Evolutionary conservation across 148 eudicot genomes (phyloP).

Genomic region (Cornus florida): DNA sequence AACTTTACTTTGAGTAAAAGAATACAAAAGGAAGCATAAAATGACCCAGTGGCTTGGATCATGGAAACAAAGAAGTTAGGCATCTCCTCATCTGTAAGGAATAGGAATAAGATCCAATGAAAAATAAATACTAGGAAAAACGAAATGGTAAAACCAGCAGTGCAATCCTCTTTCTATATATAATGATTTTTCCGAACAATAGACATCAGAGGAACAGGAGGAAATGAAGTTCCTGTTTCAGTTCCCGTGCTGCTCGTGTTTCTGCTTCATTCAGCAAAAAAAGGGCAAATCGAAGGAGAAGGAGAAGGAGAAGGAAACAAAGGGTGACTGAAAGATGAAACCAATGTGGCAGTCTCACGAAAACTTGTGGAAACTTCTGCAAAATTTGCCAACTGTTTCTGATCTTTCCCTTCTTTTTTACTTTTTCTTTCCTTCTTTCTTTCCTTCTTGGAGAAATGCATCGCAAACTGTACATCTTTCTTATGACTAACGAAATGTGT

Average conservation of each 20-base stretch:
- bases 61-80: constrained; percentile 11
- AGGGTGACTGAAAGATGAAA: constrained; percentile 16
- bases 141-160: not conserved
- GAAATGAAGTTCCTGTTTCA: constrained; percentile 44
- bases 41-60: not conserved
- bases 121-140: not conserved
- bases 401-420: not conserved
- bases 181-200: not conserved
- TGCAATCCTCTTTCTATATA: not conserved
- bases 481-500: not conserved
- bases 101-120: constrained; percentile 13
- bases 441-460: not conserved
- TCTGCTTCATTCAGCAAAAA: constrained; percentile 37
- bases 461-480: not conserved
- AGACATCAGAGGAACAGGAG: not conserved
- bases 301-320: constrained; percentile 22
- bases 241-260: constrained; percentile 43
- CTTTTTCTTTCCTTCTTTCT: not conserved
- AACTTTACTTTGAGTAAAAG: not conserved
- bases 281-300: constrained; percentile 18
- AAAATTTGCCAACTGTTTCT: not conserved
- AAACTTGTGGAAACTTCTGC: not conserved
- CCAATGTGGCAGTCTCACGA: not conserved
- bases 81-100: constrained; percentile 17
- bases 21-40: not conserved